phyloP scores from a whole-genome alignment of 345 rosid genomes.

The Hibiscus trionum region DNA sequence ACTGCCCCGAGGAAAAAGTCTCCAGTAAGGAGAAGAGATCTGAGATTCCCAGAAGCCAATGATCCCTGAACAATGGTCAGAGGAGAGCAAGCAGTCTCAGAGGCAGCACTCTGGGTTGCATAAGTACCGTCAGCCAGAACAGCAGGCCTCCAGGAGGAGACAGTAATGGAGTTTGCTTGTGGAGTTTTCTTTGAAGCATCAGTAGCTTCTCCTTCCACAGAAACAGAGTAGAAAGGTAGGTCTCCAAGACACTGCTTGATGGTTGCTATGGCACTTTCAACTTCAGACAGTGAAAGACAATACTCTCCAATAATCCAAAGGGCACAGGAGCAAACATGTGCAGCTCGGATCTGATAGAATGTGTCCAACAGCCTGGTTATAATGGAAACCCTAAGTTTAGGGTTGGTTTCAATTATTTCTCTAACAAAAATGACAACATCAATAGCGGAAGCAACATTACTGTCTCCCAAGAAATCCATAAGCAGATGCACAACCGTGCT shows the following conservation, averaged over 20 bases:
- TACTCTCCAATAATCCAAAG: conserved; percentile 85
- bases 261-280: conserved; percentile 60
- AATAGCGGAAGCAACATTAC: conserved; percentile 66
- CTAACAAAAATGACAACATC: conserved; percentile 68
- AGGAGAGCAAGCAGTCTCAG: conserved; percentile 71
- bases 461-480: conserved; percentile 82
- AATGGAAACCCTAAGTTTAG: conserved; percentile 65
- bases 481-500: conserved; percentile 74
- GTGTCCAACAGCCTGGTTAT: conserved; percentile 68
- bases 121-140: conserved; percentile 78
- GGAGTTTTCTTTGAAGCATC: conserved; percentile 43
- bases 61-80: conserved; percentile 66
- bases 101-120: conserved; percentile 79
- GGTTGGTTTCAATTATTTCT: conserved; percentile 71
- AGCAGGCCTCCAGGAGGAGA: conserved; percentile 67
- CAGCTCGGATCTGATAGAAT: conserved; percentile 78
- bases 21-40: conserved; percentile 87
- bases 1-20: conserved; percentile 98
- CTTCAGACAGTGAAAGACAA: conserved; percentile 67
- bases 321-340: conserved; percentile 68
- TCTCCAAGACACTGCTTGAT: conserved; percentile 82
- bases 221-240: conserved; percentile 49
- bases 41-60: conserved; percentile 61
- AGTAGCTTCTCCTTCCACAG: conserved; percentile 55
- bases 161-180: conserved; percentile 39